Percentiles rank a stretch among this genome's conserved stretches.
These are phyloP conservation scores for Nannochloris sp. DNA, from an alignment of 139 green algal species.

Conservation along the genomic window DNA sequence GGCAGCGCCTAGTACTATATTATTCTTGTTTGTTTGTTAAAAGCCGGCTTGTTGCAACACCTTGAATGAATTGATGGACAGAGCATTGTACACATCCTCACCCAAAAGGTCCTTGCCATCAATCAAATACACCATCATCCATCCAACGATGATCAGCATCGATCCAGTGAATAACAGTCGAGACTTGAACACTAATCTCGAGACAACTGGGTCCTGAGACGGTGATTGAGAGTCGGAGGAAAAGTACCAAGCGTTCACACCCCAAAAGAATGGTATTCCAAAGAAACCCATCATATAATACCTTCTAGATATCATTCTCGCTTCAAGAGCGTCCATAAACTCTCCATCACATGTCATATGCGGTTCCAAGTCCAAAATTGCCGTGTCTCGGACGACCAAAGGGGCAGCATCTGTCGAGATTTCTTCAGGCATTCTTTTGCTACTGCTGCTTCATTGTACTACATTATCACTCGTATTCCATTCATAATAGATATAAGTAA, in stretches of 20 bases:
- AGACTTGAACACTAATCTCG: conserved; percentile 38
- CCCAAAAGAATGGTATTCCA: conserved; percentile 50
- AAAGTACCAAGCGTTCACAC: conserved; percentile 55
- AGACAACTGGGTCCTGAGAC: conserved; percentile 30
- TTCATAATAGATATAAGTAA: too few species aligned
- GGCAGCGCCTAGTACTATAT: not conserved
- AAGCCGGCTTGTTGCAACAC: not conserved
- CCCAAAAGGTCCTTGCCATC: conserved; percentile 19
- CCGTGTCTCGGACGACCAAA: not conserved
- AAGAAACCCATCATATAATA: conserved; percentile 41
- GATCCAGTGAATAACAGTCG: conserved; percentile 21
- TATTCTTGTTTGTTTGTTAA: not conserved
- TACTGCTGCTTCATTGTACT: not conserved
- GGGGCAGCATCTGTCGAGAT: not conserved
- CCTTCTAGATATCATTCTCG: conserved; percentile 3
- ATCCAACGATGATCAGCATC: conserved; percentile 36
- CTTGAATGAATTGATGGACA: conserved; percentile 5
- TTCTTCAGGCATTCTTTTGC: not conserved
- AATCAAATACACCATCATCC: conserved; percentile 47
- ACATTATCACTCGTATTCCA: too few species aligned
- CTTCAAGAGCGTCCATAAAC: not conserved
- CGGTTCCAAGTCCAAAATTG: conserved; percentile 13
- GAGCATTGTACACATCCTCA: conserved; percentile 6
- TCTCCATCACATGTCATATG: conserved; percentile 10
- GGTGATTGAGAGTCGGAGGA: conserved; percentile 20